Percentiles rank a stretch among this genome's conserved stretches.
These are phyloP conservation scores for Capronia americana DNA, from an alignment of 2,329 filamentous ascomycete genomes.

Conservation along the genomic window DNA sequence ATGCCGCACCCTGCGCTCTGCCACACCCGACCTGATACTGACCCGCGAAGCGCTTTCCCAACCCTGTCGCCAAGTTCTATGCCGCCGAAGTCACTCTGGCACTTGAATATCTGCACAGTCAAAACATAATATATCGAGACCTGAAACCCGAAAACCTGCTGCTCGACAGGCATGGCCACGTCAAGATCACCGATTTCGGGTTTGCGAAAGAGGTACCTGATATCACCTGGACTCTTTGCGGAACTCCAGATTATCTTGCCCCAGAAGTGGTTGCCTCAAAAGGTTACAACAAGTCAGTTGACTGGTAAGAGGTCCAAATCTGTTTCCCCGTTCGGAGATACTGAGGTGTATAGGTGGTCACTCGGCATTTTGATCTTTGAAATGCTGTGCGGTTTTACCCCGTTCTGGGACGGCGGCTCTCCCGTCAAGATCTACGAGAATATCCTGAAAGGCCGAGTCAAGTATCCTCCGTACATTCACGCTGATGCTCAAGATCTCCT, in stretches of 20 bases:
- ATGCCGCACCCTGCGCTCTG: conserved; percentile 45
- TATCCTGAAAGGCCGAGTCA: conserved; percentile 92
- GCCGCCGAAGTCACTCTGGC: conserved; percentile 96
- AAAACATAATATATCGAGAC: conserved; percentile 97
- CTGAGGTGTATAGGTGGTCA: conserved; percentile 76
- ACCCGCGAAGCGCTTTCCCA: conserved; percentile 83
- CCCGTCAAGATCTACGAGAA: conserved; percentile 99
- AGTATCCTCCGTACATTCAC: conserved; percentile 96
- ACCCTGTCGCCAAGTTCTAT: conserved; percentile 98
- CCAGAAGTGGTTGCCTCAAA: conserved; percentile 99
- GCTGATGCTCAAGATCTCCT: conserved; percentile 92
- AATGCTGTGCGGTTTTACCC: conserved; percentile 98
- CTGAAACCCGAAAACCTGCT: conserved; percentile 94
- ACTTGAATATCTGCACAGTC: conserved; percentile 90
- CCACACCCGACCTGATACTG: conserved; percentile 19
- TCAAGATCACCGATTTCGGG: conserved; percentile 98
- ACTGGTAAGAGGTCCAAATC: conserved; percentile 73
- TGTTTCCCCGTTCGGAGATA: conserved; percentile 8
- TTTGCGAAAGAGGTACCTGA: conserved; percentile 98
- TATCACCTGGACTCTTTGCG: conserved; percentile 98
- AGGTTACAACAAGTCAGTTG: conserved; percentile 99
- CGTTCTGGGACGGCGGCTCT: conserved; percentile 97
- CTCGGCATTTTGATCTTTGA: conserved; percentile 98
- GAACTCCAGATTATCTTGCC: conserved; percentile 95
- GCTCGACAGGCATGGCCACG: conserved; percentile 87